Evolutionary conservation across 768 basidiomycete species (phyloP), one percentile per base, ranked within the genome.

Genomic region (Russula sp.): DNA sequence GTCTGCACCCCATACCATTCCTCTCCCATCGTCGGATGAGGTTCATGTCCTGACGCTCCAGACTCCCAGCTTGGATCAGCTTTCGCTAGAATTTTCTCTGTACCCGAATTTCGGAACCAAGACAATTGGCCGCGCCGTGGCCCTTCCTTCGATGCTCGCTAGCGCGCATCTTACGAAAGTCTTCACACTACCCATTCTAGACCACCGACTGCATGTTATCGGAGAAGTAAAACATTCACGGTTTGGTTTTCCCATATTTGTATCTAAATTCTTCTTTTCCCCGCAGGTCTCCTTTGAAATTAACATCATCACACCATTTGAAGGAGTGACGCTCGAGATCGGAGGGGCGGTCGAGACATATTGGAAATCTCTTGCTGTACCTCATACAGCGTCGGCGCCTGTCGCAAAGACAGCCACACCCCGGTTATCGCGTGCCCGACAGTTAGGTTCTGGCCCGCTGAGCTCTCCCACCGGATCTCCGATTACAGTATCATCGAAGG

Each of bases 71-170:
- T 74, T 95, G 36, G 82, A 85, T 51, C 78, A 79, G 36, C 80
- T 98, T 57, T 83, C 85, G 1, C 75, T 99, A 69, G 91, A 97
- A 72, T 92, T 98, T 71, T 97, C 96, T 22, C 78, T 98, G 35
- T 98, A 95, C 75, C 97, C 97, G 13, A 96, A 91, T 67, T 98
- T 98, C 75, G 97, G 97, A 16, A 94, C 92, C 16, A 96, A 93
- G 74, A 93, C 94, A 18, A 91, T 99, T 63, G 97, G 96, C 13
- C 85, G 93, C 65, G 95, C 93, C 16, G 84, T 95, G 48, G 90
- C 91, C 13, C 78, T 93, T 29, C 87, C 94, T 3, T 83, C 83
- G 0, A 76, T 88, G 52, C 89, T 97, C 69, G 69, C 73, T 34
- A 77, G 81, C 49, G 76, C 85, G 49, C 77, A 77, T 63, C 81